phyloP scores from a whole-genome alignment of 176 grass and related monocot species.

The Aegilops sharonensis region DNA sequence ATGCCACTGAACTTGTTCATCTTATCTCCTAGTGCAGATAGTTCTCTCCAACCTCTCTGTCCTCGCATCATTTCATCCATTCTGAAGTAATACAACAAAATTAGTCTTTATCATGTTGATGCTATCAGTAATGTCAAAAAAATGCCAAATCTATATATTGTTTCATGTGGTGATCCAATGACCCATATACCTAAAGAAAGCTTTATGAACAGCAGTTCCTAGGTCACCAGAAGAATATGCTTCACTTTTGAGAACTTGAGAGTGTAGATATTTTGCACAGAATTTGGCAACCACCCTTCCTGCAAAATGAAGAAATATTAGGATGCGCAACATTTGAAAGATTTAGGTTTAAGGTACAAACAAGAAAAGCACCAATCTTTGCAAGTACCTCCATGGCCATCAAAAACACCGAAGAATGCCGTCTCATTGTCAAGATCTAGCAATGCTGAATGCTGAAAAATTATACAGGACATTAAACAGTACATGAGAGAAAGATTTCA shows the following conservation, averaged over 20 bases:
- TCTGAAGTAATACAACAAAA: constrained; percentile 56
- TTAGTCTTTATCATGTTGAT: constrained; percentile 4
- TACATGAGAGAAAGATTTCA: not conserved
- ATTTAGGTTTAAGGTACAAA: not conserved
- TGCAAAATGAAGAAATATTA: constrained; percentile 46
- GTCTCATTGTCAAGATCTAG: constrained; percentile 78
- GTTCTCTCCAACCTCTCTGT: constrained; percentile 98
- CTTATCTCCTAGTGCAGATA: constrained; percentile 84
- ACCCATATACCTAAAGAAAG: constrained; percentile 86
- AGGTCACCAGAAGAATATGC: constrained; percentile 77
- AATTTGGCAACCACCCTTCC: constrained; percentile 95
- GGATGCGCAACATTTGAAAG: constrained; percentile 5
- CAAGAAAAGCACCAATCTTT: constrained; percentile 20
- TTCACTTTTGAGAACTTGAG: constrained; percentile 79
- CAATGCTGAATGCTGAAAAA: constrained; percentile 82
- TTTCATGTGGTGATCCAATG: constrained; percentile 9
- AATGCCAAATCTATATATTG: constrained; percentile 25
- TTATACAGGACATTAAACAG: constrained; percentile 26
- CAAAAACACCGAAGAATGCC: constrained; percentile 95
- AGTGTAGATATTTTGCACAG: constrained; percentile 90
- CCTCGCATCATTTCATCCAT: constrained; percentile 99
- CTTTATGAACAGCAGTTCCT: constrained; percentile 61
- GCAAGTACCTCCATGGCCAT: constrained; percentile 86
- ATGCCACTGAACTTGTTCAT: constrained; percentile 95
- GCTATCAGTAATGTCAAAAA: constrained; percentile 1